Percentiles rank a stretch among this genome's conserved stretches.
Conservation (phyloP, 768 basidiomycete species). For the Boletus pseudopeckii region DNA sequence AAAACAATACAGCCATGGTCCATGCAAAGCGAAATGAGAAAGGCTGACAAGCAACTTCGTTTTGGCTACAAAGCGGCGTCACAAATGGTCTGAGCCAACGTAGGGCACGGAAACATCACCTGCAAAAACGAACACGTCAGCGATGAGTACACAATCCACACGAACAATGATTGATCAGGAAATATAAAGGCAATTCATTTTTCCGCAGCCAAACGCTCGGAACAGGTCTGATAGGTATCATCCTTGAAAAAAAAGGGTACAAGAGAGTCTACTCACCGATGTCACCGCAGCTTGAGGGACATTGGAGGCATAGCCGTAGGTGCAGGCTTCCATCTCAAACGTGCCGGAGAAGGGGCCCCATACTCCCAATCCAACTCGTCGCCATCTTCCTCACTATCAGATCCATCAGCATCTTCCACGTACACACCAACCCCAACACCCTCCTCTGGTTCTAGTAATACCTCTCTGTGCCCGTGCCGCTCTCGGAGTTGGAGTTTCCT, state of each 20-base stretch:
- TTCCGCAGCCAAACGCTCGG: conserved; percentile 59
- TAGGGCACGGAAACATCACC: neutral
- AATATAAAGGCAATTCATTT: conserved; percentile 60
- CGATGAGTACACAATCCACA: neutral
- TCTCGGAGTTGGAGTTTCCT: conserved; percentile 60
- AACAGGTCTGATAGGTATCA: conserved; percentile 81
- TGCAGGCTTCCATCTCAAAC: conserved; percentile 47
- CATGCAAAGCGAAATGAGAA: conserved; percentile 6
- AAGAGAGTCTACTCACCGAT: conserved; percentile 23
- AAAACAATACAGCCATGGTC: conserved; percentile 10
- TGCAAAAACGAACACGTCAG: conserved; percentile 9
- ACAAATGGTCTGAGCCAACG: neutral
- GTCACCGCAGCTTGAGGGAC: conserved; percentile 20
- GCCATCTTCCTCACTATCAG: conserved; percentile 26
- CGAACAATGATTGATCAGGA: conserved; percentile 23
- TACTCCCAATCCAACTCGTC: conserved; percentile 58
- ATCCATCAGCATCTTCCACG: conserved; percentile 67
- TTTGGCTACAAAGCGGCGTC: neutral
- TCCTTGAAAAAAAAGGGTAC: conserved; percentile 35
- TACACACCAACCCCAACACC: conserved; percentile 73
- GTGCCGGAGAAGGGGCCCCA: conserved; percentile 43
- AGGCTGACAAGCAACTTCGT: neutral
- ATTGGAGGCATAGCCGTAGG: conserved; percentile 60
- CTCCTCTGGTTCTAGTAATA: conserved; percentile 66
- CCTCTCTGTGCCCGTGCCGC: conserved; percentile 41